Percentiles rank a stretch among this genome's conserved stretches.
phyloP scores from a whole-genome alignment of 768 basidiomycete species.

The Lentinula aciculospora region DNA sequence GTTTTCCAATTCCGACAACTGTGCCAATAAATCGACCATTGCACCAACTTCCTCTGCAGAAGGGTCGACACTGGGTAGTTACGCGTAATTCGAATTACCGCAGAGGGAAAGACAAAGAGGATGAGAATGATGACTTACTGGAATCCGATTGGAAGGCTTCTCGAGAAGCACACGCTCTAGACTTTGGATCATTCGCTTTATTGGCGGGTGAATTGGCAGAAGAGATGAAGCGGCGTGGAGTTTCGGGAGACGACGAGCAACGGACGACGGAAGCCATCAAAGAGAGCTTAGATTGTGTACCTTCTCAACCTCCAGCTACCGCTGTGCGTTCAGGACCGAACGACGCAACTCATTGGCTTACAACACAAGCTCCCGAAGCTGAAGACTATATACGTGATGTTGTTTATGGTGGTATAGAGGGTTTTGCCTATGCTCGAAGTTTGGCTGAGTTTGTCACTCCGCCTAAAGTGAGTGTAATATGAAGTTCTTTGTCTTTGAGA shows the following conservation, averaged over 20 bases:
- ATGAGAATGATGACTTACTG: slow-evolving; percentile 32
- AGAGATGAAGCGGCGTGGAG: slow-evolving; percentile 32
- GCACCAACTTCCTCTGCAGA: slow-evolving; percentile 12
- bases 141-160: slow-evolving; percentile 38
- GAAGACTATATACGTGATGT: slow-evolving; percentile 66
- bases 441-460: slow-evolving; percentile 62
- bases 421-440: slow-evolving; percentile 71
- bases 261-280: slow-evolving; percentile 26
- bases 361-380: slow-evolving; percentile 42
- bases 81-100: slow-evolving; percentile 44
- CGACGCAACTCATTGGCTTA: slow-evolving; percentile 39
- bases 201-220: slow-evolving; percentile 43
- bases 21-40: slow-evolving; percentile 17
- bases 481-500: neutral
- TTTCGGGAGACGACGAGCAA: slow-evolving; percentile 27
- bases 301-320: slow-evolving; percentile 7
- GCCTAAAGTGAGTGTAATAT: slow-evolving; percentile 19
- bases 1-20: slow-evolving; percentile 22
- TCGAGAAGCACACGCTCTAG: slow-evolving; percentile 47
- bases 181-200: slow-evolving; percentile 58
- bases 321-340: slow-evolving; percentile 10
- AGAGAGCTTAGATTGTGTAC: slow-evolving; percentile 29
- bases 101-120: slow-evolving; percentile 48
- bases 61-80: slow-evolving; percentile 59
- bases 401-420: slow-evolving; percentile 78